Evolutionary conservation across 495 filamentous ascomycete genomes (phyloP).

Genomic region (Aspergillus nidulans): DNA sequence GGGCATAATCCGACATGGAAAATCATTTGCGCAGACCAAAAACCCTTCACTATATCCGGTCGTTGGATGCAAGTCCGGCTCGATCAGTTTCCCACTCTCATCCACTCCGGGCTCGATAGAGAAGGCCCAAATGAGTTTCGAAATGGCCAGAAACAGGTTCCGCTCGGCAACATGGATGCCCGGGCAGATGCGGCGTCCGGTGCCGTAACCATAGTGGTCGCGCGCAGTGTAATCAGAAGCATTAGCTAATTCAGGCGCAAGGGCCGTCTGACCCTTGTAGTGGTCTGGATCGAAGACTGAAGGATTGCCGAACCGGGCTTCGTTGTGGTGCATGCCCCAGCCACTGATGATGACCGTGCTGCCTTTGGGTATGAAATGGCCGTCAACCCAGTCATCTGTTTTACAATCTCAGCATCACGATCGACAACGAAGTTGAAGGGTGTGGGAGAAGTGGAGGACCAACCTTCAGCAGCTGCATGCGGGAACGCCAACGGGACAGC

Average conservation of each 20-base stretch:
- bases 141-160: slow-evolving; percentile 52
- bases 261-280: slow-evolving; percentile 21
- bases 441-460: background rate
- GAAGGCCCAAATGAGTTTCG: slow-evolving; percentile 56
- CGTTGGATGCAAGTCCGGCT: background rate
- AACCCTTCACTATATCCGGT: background rate
- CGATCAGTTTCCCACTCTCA: background rate
- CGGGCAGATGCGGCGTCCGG: slow-evolving; percentile 31
- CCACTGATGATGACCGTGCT: slow-evolving; percentile 29
- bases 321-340: slow-evolving; percentile 32
- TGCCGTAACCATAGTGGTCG: slow-evolving; percentile 29
- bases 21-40: background rate
- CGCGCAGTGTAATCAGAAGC: slow-evolving; percentile 22
- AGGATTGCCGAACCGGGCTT: slow-evolving; percentile 33
- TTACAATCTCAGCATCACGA: too few species aligned
- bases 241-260: slow-evolving; percentile 21
- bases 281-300: slow-evolving; percentile 52
- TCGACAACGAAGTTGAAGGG: background rate
- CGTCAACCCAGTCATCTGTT: slow-evolving; percentile 27
- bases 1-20: too few species aligned
- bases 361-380: slow-evolving; percentile 27
- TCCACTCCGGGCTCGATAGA: slow-evolving; percentile 27
- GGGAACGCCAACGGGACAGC: background rate
- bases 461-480: background rate
- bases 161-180: slow-evolving; percentile 31